phyloP scores from a whole-genome alignment of 768 basidiomycete genomes.

The Steccherinum ochraceum region DNA sequence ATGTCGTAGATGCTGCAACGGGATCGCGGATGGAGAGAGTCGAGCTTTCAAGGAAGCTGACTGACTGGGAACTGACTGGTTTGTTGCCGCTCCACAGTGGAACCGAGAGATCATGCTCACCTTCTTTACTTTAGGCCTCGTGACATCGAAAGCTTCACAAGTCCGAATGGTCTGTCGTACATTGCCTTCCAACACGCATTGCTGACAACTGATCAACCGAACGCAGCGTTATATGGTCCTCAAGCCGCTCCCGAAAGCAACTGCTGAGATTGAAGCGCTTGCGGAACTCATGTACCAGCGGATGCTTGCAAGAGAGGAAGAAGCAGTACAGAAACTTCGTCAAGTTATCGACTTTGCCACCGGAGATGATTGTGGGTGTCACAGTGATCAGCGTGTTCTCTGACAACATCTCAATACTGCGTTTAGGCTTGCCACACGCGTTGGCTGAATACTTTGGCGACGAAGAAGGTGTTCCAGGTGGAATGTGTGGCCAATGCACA shows the following conservation, averaged over 20 bases:
- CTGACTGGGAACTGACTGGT: slow-evolving; percentile 13
- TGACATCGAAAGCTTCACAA: not conserved
- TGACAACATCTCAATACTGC: not conserved
- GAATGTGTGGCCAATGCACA: slow-evolving; percentile 36
- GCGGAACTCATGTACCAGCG: slow-evolving; percentile 27
- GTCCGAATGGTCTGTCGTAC: not conserved
- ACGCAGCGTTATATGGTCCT: slow-evolving; percentile 30
- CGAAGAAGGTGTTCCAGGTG: slow-evolving; percentile 30
- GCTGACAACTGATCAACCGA: no score
- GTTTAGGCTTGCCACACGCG: slow-evolving; percentile 33
- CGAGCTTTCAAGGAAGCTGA: slow-evolving; percentile 30
- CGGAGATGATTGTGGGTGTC: slow-evolving; percentile 29
- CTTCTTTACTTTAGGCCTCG: not conserved
- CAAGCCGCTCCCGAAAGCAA: slow-evolving; percentile 27
- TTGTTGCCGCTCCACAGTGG: not conserved
- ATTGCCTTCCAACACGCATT: no score
- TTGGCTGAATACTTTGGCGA: slow-evolving; percentile 42
- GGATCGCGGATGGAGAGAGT: slow-evolving; percentile 23
- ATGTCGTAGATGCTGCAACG: slow-evolving; percentile 26
- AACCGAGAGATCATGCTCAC: not conserved
- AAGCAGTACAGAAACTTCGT: slow-evolving; percentile 32
- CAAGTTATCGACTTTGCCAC: slow-evolving; percentile 34
- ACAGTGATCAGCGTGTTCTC: not conserved
- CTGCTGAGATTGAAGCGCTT: slow-evolving; percentile 27
- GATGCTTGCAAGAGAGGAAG: slow-evolving; percentile 37